A percentile compares a stretch with the other conserved stretches of the same genome.
phyloP scores from a whole-genome alignment of 768 basidiomycete species.

The Podaxis sp. region DNA sequence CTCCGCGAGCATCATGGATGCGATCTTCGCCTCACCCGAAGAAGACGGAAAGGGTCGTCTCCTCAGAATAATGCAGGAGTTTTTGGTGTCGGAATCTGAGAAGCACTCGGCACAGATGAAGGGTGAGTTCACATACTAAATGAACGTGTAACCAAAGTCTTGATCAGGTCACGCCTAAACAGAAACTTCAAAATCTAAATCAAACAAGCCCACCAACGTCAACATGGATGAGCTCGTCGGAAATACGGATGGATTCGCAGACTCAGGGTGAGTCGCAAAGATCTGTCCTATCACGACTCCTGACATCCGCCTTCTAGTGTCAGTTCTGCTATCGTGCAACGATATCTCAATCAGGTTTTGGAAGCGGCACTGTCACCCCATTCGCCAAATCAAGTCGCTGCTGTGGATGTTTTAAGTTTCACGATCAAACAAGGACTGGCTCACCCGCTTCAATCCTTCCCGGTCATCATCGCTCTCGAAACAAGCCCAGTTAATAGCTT shows the following conservation, averaged over 20 bases:
- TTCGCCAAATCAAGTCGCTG: constrained; percentile 68
- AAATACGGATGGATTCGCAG: constrained; percentile 92
- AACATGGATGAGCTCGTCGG: constrained; percentile 95
- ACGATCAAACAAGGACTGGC: constrained; percentile 94
- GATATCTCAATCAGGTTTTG: constrained; percentile 81
- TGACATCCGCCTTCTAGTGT: constrained; percentile 48
- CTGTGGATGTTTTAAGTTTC: constrained; percentile 88
- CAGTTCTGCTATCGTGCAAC: constrained; percentile 91
- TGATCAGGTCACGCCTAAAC: not conserved
- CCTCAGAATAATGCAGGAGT: constrained; percentile 88
- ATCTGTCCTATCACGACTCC: not conserved
- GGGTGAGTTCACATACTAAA: constrained; percentile 29
- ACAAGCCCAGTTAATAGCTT: constrained; percentile 62
- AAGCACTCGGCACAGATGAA: constrained; percentile 75
- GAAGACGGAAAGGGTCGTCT: constrained; percentile 70
- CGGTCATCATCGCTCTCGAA: constrained; percentile 90
- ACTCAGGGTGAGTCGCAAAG: constrained; percentile 75
- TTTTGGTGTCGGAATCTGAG: constrained; percentile 75
- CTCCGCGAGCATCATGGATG: constrained; percentile 85
- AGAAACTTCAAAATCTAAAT: constrained; percentile 41
- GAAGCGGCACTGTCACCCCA: constrained; percentile 74
- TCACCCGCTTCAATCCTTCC: constrained; percentile 91
- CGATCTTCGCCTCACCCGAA: constrained; percentile 72
- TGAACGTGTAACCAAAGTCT: not conserved
- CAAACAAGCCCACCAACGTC: constrained; percentile 43